Percentiles rank a stretch among this genome's conserved stretches.
Conservation (phyloP, 2,329 filamentous ascomycete genomes). For the Curvularia sp. region DNA sequence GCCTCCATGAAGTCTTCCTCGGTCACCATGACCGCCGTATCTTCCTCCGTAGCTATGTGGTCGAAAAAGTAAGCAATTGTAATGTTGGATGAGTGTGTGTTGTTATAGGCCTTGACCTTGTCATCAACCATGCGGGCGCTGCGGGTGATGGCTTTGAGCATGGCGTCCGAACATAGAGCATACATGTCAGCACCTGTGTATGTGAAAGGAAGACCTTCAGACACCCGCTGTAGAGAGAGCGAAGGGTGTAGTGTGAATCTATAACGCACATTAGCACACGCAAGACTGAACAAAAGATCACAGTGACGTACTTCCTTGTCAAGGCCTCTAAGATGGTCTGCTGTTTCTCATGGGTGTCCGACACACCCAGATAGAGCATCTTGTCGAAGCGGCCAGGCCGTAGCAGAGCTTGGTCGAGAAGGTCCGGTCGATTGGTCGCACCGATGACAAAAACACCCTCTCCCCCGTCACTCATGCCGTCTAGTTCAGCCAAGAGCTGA, state of each 20-base stretch:
- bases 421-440: constrained; percentile 91
- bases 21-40: constrained; percentile 85
- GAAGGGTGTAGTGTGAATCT: constrained; percentile 85
- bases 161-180: constrained; percentile 94
- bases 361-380: constrained; percentile 96
- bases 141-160: constrained; percentile 97
- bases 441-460: constrained; percentile 93
- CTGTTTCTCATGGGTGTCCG: constrained; percentile 96
- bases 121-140: constrained; percentile 83
- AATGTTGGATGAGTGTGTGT: constrained; percentile 59
- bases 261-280: constrained; percentile 1
- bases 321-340: constrained; percentile 91
- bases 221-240: constrained; percentile 77
- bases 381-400: constrained; percentile 95
- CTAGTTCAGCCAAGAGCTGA: constrained; percentile 90
- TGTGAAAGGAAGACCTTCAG: constrained; percentile 83
- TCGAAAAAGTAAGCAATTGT: constrained; percentile 96
- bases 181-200: constrained; percentile 98
- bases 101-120: constrained; percentile 77
- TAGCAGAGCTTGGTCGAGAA: constrained; percentile 87
- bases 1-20: constrained; percentile 88
- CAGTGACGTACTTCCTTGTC: constrained; percentile 81
- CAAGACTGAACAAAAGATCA: background rate
- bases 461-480: constrained; percentile 95
- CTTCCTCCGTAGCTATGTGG: constrained; percentile 81